Base-by-base conservation (phyloP, 495 filamentous ascomycete species). In the Barbatosphaeria neglecta region DNA sequence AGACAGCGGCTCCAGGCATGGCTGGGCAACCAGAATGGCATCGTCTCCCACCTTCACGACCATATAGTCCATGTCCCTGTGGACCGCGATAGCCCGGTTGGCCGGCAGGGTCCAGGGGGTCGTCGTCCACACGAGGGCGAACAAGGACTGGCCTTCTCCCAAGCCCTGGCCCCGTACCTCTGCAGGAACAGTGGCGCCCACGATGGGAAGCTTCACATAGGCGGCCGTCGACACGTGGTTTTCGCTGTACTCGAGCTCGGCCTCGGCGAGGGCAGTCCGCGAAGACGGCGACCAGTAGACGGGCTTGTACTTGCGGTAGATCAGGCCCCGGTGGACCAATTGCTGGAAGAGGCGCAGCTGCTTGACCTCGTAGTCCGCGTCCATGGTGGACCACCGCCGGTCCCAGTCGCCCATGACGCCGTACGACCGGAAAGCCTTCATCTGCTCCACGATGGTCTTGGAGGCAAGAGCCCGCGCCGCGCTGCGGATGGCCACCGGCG, bases 41-140 rank as follows among this genome's bases (percentile, higher is more conserved):
- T 80, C 79, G 33, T 76, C 60, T 3, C 70, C 68, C 10, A 75
- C 71, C 50, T 73, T 60, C 27, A 93, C 64, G 43, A 96, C 66
- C 22, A 67, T 65, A 61, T 99, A 99, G 41, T 81, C 70, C 49
- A 96, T 50, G 15, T 81, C 76, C 2, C 77, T 59, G 50, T 83
- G 75, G 22, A 97, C 72, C 6, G 86, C 89, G 61, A 99, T 86
- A 2, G 84, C 90, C 53, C 76, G 76, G 60, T 99, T 99, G 16
- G 93, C 88, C 2, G 92, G 93, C 3, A 99, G 68, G 0, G 92
- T 97, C 92, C 92, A 99, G 1, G 92, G 93, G 2, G 90, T 97
- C 0, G 92, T 99, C 8, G 92, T 99, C 92, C 92, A 99, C 47
- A 95, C 84, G 22, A 92, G 79, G 19, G 83, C 87, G 56, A 72